A percentile compares a stretch with the other conserved stretches of the same genome.
phyloP scores from a whole-genome alignment of 2,329 filamentous ascomycete species.

The Ophiostoma piceae region DNA sequence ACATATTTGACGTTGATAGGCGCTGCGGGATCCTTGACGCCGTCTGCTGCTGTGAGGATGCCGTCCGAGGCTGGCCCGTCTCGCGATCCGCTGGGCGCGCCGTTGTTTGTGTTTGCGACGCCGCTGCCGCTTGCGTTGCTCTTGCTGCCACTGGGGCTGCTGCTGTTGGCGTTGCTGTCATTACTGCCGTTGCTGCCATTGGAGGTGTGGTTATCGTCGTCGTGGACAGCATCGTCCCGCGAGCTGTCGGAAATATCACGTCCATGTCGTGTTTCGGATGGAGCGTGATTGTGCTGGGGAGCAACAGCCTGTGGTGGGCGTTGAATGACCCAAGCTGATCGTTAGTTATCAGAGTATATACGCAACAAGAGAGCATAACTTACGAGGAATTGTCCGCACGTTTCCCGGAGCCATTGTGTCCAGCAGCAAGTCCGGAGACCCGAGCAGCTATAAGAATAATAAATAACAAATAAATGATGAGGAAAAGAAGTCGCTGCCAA shows the following conservation, averaged over 20 bases:
- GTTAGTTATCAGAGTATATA: slow-evolving; percentile 7
- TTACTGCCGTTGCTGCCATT: slow-evolving; percentile 9
- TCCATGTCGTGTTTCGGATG: slow-evolving; percentile 23
- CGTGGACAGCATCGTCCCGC: not conserved
- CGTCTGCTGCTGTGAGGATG: slow-evolving; percentile 2
- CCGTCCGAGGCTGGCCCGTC: not conserved
- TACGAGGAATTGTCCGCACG: slow-evolving; percentile 21
- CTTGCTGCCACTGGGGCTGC: slow-evolving; percentile 10
- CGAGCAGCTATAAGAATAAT: not conserved
- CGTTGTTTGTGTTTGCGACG: not conserved
- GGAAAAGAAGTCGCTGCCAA: not conserved
- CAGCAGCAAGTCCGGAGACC: not conserved
- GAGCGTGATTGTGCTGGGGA: slow-evolving; percentile 29
- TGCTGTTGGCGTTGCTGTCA: not conserved
- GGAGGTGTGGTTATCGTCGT: slow-evolving; percentile 14
- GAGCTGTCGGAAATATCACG: slow-evolving; percentile 9
- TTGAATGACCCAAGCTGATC: slow-evolving; percentile 28
- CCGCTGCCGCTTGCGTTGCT: not conserved
- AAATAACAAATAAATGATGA: not conserved
- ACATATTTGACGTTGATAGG: not conserved
- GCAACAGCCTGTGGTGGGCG: slow-evolving; percentile 26
- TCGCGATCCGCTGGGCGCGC: not conserved
- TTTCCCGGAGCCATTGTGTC: slow-evolving; percentile 18
- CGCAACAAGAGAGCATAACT: not conserved
- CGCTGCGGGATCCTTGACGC: slow-evolving; percentile 3